These are phyloP conservation scores for Russula olivacea DNA, from an alignment of 768 basidiomycete species.

Conservation along the genomic window DNA sequence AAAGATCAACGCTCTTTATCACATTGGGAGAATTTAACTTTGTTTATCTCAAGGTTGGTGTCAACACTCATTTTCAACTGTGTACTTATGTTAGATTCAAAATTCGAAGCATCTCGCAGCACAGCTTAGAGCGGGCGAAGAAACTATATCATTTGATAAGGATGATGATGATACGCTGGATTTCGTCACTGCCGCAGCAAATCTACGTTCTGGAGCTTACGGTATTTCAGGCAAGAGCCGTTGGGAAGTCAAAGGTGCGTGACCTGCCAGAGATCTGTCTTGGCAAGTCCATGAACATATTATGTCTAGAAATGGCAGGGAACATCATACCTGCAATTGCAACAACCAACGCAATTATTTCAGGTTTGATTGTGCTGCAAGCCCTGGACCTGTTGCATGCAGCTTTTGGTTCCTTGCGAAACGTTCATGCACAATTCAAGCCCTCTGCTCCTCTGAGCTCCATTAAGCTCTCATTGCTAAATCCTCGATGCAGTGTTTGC, in stretches of 20 bases:
- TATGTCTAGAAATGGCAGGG: slow-evolving; percentile 84
- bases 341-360: slow-evolving; percentile 96
- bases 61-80: neutral
- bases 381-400: slow-evolving; percentile 77
- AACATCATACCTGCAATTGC: slow-evolving; percentile 99
- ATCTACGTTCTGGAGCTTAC: slow-evolving; percentile 87
- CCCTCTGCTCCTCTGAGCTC: slow-evolving; percentile 71
- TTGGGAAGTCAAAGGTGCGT: slow-evolving; percentile 92
- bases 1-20: slow-evolving; percentile 79
- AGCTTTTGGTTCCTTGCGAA: slow-evolving; percentile 55
- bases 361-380: slow-evolving; percentile 91
- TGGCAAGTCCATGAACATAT: neutral
- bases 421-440: slow-evolving; percentile 76
- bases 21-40: slow-evolving; percentile 69
- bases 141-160: slow-evolving; percentile 87
- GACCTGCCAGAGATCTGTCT: slow-evolving; percentile 15
- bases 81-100: neutral
- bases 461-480: slow-evolving; percentile 61
- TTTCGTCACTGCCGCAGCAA: slow-evolving; percentile 93
- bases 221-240: slow-evolving; percentile 84
- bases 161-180: slow-evolving; percentile 96
- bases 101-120: slow-evolving; percentile 78
- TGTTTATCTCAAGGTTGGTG: slow-evolving; percentile 80
- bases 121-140: slow-evolving; percentile 57
- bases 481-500: slow-evolving; percentile 77